Percentiles rank a stretch among this genome's conserved stretches.
These are phyloP conservation scores for Strigomonas galati DNA, from an alignment of 208 protist genomes.

Conservation along the genomic window DNA sequence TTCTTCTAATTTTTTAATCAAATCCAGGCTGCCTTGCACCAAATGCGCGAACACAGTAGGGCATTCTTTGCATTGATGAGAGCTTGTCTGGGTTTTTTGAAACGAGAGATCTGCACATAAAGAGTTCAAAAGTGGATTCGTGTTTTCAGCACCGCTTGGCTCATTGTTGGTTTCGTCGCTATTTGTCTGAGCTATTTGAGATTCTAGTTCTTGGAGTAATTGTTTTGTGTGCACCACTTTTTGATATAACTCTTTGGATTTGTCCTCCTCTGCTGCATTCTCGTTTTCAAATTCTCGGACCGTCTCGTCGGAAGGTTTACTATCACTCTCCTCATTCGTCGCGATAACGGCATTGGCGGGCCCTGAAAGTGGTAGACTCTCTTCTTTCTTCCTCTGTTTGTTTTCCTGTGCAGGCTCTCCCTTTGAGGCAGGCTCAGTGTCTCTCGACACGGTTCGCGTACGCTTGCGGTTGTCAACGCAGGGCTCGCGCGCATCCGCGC, in stretches of 20 bases:
- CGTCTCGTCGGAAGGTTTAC: too few relatives aligned
- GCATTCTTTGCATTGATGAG: conserved; percentile 28
- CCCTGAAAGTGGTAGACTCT: too few relatives aligned
- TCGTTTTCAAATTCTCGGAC: background rate
- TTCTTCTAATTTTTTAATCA: conserved; percentile 38
- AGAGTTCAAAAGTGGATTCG: background rate
- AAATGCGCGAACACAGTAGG: conserved; percentile 36
- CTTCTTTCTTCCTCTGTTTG: too few relatives aligned
- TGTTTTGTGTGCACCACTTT: background rate
- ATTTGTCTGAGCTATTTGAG: background rate
- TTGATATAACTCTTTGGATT: too few relatives aligned
- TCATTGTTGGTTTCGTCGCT: too few relatives aligned
- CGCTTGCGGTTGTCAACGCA: too few relatives aligned
- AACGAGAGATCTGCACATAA: too few relatives aligned
- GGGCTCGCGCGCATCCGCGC: background rate
- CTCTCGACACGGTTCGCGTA: too few relatives aligned
- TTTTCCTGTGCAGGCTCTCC: too few relatives aligned
- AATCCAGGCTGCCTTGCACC: conserved; percentile 38
- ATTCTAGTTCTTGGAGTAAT: background rate
- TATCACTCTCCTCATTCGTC: too few relatives aligned
- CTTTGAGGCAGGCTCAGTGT: too few relatives aligned
- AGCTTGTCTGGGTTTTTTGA: background rate
- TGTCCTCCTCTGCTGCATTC: background rate
- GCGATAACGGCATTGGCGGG: too few relatives aligned
- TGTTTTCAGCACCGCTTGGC: background rate